phyloP scores from a whole-genome alignment of 768 basidiomycete species.

The Boletellus ananiceps region DNA sequence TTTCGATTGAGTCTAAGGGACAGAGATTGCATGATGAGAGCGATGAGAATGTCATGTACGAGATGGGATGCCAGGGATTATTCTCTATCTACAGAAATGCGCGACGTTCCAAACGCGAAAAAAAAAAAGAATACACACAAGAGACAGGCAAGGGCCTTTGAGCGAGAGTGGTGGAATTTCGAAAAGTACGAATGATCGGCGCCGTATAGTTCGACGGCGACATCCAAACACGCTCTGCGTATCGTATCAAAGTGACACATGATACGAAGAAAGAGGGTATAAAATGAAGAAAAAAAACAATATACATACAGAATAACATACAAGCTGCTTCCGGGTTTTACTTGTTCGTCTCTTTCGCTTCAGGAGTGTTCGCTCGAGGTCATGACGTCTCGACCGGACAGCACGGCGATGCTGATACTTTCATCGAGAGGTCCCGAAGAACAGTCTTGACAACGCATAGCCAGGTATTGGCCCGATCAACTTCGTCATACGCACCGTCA shows the following conservation, averaged over 20 bases:
- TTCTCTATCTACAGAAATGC: slow-evolving; percentile 17
- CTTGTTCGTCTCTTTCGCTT: not conserved
- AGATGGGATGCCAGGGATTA: too few species aligned
- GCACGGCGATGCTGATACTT: not conserved
- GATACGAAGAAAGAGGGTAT: not conserved
- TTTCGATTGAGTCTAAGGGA: too few species aligned
- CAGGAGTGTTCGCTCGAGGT: not conserved
- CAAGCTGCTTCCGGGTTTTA: slow-evolving; percentile 6
- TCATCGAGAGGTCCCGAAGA: slow-evolving; percentile 47
- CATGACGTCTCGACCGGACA: slow-evolving; percentile 8
- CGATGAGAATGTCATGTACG: too few species aligned
- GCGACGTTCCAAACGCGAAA: slow-evolving; percentile 6
- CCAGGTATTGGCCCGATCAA: slow-evolving; percentile 58
- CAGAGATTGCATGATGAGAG: too few species aligned
- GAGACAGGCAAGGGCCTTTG: not conserved
- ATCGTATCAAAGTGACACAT: not conserved
- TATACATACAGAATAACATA: slow-evolving; percentile 35
- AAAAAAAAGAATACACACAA: not conserved
- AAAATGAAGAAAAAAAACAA: slow-evolving; percentile 2
- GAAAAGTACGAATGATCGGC: not conserved
- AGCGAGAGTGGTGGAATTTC: not conserved
- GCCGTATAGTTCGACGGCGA: not conserved
- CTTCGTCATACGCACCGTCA: slow-evolving; percentile 55
- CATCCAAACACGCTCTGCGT: not conserved
- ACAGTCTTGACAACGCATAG: slow-evolving; percentile 61